Evolutionary conservation across 495 filamentous ascomycete genomes (phyloP).

Genomic region (Saxophila tyrrhenica): DNA sequence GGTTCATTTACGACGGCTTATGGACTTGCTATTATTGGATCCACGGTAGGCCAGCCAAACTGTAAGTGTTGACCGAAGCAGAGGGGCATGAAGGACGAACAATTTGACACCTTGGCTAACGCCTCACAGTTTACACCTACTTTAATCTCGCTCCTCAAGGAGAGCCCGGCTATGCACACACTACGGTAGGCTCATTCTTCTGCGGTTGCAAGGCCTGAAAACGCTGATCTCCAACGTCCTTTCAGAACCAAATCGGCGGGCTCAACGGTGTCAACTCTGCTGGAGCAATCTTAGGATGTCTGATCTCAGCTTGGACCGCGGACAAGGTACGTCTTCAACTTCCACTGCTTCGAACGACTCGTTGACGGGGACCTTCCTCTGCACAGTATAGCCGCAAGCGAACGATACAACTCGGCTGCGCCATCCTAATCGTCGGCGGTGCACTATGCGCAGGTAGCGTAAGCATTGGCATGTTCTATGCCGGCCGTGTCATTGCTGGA

Average conservation of each 20-base stretch:
- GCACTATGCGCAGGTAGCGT: constrained; percentile 36
- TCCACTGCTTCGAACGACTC: neutral
- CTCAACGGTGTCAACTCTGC: constrained; percentile 18
- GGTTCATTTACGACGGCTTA: constrained; percentile 34
- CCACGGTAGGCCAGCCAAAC: constrained; percentile 42
- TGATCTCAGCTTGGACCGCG: constrained; percentile 37
- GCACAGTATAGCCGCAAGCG: constrained; percentile 31
- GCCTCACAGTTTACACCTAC: constrained; percentile 17
- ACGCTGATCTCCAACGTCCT: neutral
- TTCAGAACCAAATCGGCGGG: constrained; percentile 11
- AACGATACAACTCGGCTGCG: constrained; percentile 36
- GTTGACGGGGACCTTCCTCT: neutral
- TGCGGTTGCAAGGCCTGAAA: neutral
- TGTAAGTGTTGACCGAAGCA: constrained; percentile 21
- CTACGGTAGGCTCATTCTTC: neutral
- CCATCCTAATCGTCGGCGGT: constrained; percentile 35
- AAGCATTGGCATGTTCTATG: constrained; percentile 39
- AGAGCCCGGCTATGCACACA: constrained; percentile 19
- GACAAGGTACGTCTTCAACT: constrained; percentile 17
- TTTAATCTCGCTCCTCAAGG: constrained; percentile 19
- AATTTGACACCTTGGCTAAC: neutral
- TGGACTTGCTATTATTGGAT: constrained; percentile 39
- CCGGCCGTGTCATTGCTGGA: constrained; percentile 38
- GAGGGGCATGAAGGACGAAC: neutral
- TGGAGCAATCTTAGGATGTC: constrained; percentile 27